phyloP scores from a whole-genome alignment of 768 basidiomycete genomes.

The Pleurotus cornucopiae region DNA sequence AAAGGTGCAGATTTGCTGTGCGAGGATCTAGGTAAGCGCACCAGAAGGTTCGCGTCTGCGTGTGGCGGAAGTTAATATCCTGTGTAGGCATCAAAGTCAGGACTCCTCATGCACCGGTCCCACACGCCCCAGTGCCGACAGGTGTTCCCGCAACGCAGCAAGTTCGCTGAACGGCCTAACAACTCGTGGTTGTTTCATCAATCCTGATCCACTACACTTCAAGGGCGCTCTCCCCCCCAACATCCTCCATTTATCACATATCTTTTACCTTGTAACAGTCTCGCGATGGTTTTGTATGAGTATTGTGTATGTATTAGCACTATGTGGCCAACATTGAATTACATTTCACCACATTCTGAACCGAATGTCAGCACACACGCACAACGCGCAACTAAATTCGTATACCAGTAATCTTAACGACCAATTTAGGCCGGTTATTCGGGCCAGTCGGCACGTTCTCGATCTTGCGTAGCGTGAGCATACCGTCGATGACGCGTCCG shows the following conservation, averaged over 20 bases:
- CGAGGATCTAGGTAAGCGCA: slow-evolving; percentile 54
- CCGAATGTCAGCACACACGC: not conserved
- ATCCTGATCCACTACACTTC: no score
- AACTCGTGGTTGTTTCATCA: no score
- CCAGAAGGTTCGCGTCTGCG: not conserved
- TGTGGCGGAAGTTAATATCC: not conserved
- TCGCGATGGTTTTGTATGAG: not conserved
- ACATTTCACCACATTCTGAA: slow-evolving; percentile 61
- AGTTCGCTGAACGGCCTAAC: slow-evolving; percentile 27
- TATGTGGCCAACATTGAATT: slow-evolving; percentile 11
- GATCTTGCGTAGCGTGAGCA: slow-evolving; percentile 94
- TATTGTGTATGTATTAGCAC: not conserved
- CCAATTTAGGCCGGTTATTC: slow-evolving; percentile 86
- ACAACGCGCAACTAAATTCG: not conserved
- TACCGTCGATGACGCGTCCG: slow-evolving; percentile 85
- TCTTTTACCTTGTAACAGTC: no score
- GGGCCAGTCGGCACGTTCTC: slow-evolving; percentile 92
- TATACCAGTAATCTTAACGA: slow-evolving; percentile 81
- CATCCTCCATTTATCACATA: no score
- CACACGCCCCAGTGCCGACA: slow-evolving; percentile 58
- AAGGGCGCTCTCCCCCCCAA: no score
- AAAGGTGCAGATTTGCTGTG: slow-evolving; percentile 60
- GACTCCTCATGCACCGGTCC: slow-evolving; percentile 63
- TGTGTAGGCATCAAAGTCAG: slow-evolving; percentile 55
- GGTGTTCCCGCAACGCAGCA: slow-evolving; percentile 47